Conservation (phyloP, 2,329 filamentous ascomycete species). For the Fusarium paranaense region DNA sequence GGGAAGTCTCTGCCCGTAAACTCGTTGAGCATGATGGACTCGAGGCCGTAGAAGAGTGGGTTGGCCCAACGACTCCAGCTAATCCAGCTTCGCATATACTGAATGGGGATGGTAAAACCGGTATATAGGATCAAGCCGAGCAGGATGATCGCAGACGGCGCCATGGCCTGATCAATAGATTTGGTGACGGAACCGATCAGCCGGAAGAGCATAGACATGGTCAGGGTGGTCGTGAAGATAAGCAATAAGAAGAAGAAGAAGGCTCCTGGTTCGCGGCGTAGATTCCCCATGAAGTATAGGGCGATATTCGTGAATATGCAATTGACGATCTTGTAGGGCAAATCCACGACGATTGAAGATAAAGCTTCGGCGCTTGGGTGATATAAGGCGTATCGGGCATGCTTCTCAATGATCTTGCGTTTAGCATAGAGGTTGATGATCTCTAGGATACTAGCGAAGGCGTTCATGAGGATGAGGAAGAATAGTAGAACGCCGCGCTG, state of each 20-base stretch:
- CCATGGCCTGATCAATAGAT: conserved; percentile 39
- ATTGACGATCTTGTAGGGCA: conserved; percentile 42
- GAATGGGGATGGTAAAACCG: conserved; percentile 58
- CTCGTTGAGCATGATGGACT: conserved; percentile 73
- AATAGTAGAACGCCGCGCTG: conserved; percentile 27
- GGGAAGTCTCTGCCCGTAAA: conserved; percentile 60
- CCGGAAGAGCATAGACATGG: conserved; percentile 73
- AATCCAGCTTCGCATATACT: conserved; percentile 62
- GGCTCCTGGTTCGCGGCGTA: conserved; percentile 66
- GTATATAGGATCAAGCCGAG: conserved; percentile 59
- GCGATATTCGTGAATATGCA: conserved; percentile 53
- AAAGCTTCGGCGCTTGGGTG: conserved; percentile 46
- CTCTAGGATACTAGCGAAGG: conserved; percentile 39
- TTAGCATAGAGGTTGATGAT: conserved; percentile 46
- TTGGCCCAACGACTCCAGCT: conserved; percentile 76
- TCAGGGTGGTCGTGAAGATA: conserved; percentile 65
- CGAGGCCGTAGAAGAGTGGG: conserved; percentile 73
- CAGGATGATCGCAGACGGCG: conserved; percentile 39
- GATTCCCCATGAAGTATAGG: conserved; percentile 75
- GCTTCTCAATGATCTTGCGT: conserved; percentile 49
- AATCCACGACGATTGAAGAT: conserved; percentile 34
- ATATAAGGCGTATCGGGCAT: conserved; percentile 49
- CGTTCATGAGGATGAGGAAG: conserved; percentile 38
- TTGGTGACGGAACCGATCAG: conserved; percentile 44
- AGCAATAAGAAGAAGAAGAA: conserved; percentile 63